Percentiles rank a stretch among this genome's conserved stretches.
Evolutionary conservation across 2,329 filamentous ascomycete species (phyloP).

Genomic region (Sordariomycetes sp.): DNA sequence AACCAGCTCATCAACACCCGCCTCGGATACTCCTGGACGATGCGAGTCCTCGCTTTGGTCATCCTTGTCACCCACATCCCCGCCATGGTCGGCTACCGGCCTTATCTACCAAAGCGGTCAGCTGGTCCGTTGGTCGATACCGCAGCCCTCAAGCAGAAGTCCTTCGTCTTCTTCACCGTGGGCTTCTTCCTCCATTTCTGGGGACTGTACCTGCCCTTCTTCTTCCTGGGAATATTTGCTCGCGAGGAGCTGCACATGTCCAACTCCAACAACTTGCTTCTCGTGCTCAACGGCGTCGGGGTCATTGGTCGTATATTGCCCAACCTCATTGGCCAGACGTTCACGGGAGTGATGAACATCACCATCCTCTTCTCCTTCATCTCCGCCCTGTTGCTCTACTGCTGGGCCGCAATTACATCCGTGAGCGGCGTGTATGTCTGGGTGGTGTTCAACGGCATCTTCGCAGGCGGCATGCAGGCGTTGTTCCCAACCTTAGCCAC

Average conservation of each 20-base stretch:
- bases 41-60: constrained; percentile 18
- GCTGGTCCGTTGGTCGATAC: constrained; percentile 31
- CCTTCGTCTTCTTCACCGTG: constrained; percentile 22
- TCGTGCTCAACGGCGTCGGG: constrained; percentile 57
- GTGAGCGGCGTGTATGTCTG: constrained; percentile 49
- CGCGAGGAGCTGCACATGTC: constrained; percentile 22
- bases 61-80: constrained; percentile 17
- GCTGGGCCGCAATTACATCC: constrained; percentile 48
- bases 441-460: constrained; percentile 52
- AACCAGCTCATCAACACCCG: constrained; percentile 7
- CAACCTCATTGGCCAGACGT: constrained; percentile 45
- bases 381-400: constrained; percentile 35
- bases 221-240: constrained; percentile 40
- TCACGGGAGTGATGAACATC: constrained; percentile 49
- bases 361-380: constrained; percentile 38
- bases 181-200: constrained; percentile 24
- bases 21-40: constrained; percentile 19
- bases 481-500: constrained; percentile 45
- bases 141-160: constrained; percentile 29
- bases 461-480: constrained; percentile 51
- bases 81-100: constrained; percentile 22
- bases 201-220: constrained; percentile 31
- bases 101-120: constrained; percentile 28
- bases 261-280: constrained; percentile 49
- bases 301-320: constrained; percentile 48